These are phyloP conservation scores for Penicillium concentricum DNA, from an alignment of 2,329 filamentous ascomycete species.

Conservation along the genomic window DNA sequence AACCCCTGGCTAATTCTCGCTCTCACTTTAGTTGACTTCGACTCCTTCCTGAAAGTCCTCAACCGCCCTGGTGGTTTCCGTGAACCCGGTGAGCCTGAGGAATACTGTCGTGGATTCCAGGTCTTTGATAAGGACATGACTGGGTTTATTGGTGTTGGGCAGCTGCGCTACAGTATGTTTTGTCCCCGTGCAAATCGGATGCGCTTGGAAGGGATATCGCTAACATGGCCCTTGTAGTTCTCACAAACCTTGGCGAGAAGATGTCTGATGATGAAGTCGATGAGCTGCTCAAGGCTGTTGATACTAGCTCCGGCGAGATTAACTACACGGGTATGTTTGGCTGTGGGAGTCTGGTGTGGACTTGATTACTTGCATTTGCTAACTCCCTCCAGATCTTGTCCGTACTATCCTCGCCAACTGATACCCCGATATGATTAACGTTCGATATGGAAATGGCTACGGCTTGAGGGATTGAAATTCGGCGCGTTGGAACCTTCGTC, in stretches of 20 bases:
- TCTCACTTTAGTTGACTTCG: slow-evolving; percentile 77
- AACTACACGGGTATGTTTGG: slow-evolving; percentile 81
- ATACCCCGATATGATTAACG: slow-evolving; percentile 27
- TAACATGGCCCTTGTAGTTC: slow-evolving; percentile 51
- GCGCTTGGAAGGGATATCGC: neutral
- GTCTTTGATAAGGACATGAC: slow-evolving; percentile 99
- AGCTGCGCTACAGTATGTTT: slow-evolving; percentile 77
- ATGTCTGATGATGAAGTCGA: slow-evolving; percentile 99
- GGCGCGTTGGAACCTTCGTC: slow-evolving; percentile 9
- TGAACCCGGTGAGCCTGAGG: slow-evolving; percentile 94
- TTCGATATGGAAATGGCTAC: slow-evolving; percentile 17
- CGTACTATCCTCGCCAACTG: slow-evolving; percentile 85
- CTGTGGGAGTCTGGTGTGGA: neutral
- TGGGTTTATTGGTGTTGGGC: slow-evolving; percentile 94
- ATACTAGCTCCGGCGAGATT: slow-evolving; percentile 93
- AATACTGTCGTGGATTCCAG: slow-evolving; percentile 98
- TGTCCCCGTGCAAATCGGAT: neutral
- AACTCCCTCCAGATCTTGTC: slow-evolving; percentile 64
- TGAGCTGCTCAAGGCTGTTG: slow-evolving; percentile 96
- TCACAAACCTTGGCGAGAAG: slow-evolving; percentile 98
- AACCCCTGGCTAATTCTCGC: neutral
- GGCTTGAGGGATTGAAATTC: slow-evolving; percentile 4
- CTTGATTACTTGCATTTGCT: neutral
- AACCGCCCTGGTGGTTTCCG: slow-evolving; percentile 98
- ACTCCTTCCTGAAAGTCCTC: slow-evolving; percentile 92